Evolutionary conservation across 495 filamentous ascomycete genomes (phyloP).

Genomic region (Neurospora intermedia): DNA sequence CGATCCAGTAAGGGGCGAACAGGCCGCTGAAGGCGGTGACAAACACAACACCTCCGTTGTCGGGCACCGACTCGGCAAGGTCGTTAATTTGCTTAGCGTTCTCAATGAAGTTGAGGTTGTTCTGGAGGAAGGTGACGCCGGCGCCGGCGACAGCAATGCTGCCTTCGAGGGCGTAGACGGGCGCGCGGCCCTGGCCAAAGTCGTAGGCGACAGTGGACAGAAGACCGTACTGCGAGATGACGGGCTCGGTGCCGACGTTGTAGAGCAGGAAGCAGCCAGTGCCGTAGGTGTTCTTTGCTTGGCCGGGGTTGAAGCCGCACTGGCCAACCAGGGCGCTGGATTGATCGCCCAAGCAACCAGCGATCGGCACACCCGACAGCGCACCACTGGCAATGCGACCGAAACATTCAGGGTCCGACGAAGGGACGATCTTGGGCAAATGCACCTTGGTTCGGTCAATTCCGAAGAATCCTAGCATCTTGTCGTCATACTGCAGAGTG

Average conservation of each 20-base stretch:
- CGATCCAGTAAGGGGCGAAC: slow-evolving; percentile 98
- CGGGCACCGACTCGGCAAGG: slow-evolving; percentile 68
- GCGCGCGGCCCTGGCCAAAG: slow-evolving; percentile 61
- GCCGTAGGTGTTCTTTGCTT: slow-evolving; percentile 93
- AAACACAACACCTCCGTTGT: slow-evolving; percentile 87
- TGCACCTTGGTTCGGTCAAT: slow-evolving; percentile 64
- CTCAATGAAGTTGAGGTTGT: slow-evolving; percentile 78
- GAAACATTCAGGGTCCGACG: slow-evolving; percentile 66
- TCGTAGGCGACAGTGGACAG: slow-evolving; percentile 81
- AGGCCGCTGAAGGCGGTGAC: slow-evolving; percentile 94
- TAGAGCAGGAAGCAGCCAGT: slow-evolving; percentile 94
- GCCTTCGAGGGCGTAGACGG: slow-evolving; percentile 86
- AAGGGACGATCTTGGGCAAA: slow-evolving; percentile 79
- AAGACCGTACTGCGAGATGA: slow-evolving; percentile 82
- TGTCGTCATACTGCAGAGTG: slow-evolving; percentile 76
- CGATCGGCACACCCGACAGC: slow-evolving; percentile 67
- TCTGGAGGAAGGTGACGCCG: slow-evolving; percentile 81
- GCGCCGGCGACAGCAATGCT: slow-evolving; percentile 86
- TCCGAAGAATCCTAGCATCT: slow-evolving; percentile 71
- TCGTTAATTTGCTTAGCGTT: slow-evolving; percentile 72
- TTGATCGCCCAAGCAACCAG: slow-evolving; percentile 86
- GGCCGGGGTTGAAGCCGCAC: slow-evolving; percentile 75
- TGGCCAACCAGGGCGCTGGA: slow-evolving; percentile 88
- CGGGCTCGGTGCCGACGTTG: slow-evolving; percentile 83
- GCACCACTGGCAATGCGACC: slow-evolving; percentile 56